A percentile compares a stretch with the other conserved stretches of the same genome.
phyloP scores from a whole-genome alignment of 1,139 yeast species.

The Blastobotrys buckinghamii region DNA sequence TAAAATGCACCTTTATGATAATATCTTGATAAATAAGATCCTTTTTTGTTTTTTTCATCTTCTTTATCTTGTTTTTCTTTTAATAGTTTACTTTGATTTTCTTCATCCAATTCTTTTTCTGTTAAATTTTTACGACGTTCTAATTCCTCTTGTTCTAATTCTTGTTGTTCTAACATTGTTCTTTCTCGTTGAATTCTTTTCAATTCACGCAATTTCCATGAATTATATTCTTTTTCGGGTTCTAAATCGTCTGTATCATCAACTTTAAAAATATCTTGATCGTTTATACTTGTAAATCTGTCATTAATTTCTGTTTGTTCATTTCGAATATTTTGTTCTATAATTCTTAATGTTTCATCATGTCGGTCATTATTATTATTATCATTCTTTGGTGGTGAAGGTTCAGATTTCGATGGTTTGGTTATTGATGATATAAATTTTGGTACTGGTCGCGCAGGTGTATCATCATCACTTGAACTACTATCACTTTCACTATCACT shows the following conservation, averaged over 20 bases:
- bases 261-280: constrained; percentile 32
- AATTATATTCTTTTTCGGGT: constrained; percentile 41
- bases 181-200: constrained; percentile 42
- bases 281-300: constrained; percentile 14
- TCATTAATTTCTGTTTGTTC: constrained; percentile 17
- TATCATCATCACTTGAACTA: constrained; percentile 14
- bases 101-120: constrained; percentile 29
- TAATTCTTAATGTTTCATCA: constrained; percentile 20
- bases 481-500: constrained; percentile 12
- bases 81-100: constrained; percentile 15
- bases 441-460: constrained; percentile 21
- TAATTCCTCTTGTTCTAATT: constrained; percentile 38
- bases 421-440: constrained; percentile 15
- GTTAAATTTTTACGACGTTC: constrained; percentile 31
- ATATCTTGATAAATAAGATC: constrained; percentile 26
- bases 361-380: constrained; percentile 4
- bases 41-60: constrained; percentile 11
- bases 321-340: constrained; percentile 19
- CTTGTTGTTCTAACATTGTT: constrained; percentile 33
- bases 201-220: constrained; percentile 44
- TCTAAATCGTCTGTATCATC: constrained; percentile 55
- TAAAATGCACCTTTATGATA: constrained; percentile 36
- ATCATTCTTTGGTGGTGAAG: constrained; percentile 7
- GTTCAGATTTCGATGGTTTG: constrained; percentile 14
- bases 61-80: constrained; percentile 16